phyloP scores from a whole-genome alignment of 441 rosid genomes.

The Eruca vesicaria region DNA sequence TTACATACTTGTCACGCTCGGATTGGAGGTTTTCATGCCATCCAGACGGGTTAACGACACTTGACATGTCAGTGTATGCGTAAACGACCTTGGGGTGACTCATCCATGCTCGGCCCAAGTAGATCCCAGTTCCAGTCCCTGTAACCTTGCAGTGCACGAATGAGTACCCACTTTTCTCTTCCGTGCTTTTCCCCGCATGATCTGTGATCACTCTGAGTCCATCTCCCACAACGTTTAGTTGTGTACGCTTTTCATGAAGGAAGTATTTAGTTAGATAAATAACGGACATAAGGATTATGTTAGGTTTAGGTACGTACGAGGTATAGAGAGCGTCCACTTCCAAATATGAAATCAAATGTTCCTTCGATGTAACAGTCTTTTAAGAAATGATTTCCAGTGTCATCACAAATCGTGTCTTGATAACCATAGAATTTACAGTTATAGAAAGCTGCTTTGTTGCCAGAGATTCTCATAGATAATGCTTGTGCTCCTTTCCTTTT shows the following conservation, averaged over 20 bases:
- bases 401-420: conserved; percentile 75
- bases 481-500: conserved; percentile 54
- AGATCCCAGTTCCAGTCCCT: conserved; percentile 40
- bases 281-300: no score
- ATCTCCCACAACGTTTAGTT: conserved; percentile 28
- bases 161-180: conserved; percentile 48
- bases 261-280: background rate
- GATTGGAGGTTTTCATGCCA: conserved; percentile 45
- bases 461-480: conserved; percentile 49
- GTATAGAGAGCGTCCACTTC: conserved; percentile 65
- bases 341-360: conserved; percentile 76
- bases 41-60: conserved; percentile 40
- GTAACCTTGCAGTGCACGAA: conserved; percentile 54
- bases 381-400: conserved; percentile 67
- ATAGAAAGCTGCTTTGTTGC: conserved; percentile 62
- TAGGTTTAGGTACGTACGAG: conserved; percentile 48
- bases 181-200: conserved; percentile 40
- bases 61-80: conserved; percentile 44
- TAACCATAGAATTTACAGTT: conserved; percentile 53
- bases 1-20: conserved; percentile 38
- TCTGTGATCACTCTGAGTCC: conserved; percentile 51
- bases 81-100: conserved; percentile 45
- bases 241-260: conserved; percentile 32
- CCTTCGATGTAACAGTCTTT: conserved; percentile 69
- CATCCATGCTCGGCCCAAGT: conserved; percentile 66